These are phyloP conservation scores for Metrosideros polymorpha DNA, from an alignment of 441 rosid genomes.

Conservation along the genomic window DNA sequence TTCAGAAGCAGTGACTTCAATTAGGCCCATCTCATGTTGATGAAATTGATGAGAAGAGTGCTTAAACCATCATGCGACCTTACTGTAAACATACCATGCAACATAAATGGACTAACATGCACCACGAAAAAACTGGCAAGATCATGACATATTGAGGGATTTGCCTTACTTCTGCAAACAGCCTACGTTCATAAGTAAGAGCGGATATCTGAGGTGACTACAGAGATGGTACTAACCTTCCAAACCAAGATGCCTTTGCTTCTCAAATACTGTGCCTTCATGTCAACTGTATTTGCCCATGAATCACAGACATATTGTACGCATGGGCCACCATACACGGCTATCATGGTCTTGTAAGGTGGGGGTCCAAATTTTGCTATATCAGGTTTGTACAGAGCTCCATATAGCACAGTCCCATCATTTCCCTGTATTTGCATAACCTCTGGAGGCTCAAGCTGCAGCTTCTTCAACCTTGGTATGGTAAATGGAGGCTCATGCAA, in stretches of 20 bases:
- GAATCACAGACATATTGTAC: conserved; percentile 70
- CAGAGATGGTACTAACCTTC: conserved; percentile 49
- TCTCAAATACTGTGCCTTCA: conserved; percentile 85
- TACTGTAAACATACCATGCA: background rate
- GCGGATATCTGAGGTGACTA: background rate
- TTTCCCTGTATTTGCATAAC: conserved; percentile 55
- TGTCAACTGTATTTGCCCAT: conserved; percentile 82
- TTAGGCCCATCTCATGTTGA: background rate
- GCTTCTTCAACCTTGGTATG: conserved; percentile 39
- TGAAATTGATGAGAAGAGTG: background rate
- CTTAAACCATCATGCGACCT: background rate
- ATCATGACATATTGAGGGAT: background rate
- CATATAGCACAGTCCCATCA: conserved; percentile 61
- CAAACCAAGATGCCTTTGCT: conserved; percentile 91
- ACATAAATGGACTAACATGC: background rate
- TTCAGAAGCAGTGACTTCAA: background rate
- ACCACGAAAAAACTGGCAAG: background rate
- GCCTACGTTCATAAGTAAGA: background rate
- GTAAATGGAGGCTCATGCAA: conserved; percentile 58
- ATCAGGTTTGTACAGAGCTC: conserved; percentile 79
- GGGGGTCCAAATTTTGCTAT: conserved; percentile 71
- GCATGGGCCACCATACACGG: conserved; percentile 87
- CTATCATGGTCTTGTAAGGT: conserved; percentile 77
- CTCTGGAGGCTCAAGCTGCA: conserved; percentile 71
- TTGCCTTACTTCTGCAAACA: background rate